Evolutionary conservation across 2,329 filamentous ascomycete species (phyloP).

Genomic region (Claviceps capensis): DNA sequence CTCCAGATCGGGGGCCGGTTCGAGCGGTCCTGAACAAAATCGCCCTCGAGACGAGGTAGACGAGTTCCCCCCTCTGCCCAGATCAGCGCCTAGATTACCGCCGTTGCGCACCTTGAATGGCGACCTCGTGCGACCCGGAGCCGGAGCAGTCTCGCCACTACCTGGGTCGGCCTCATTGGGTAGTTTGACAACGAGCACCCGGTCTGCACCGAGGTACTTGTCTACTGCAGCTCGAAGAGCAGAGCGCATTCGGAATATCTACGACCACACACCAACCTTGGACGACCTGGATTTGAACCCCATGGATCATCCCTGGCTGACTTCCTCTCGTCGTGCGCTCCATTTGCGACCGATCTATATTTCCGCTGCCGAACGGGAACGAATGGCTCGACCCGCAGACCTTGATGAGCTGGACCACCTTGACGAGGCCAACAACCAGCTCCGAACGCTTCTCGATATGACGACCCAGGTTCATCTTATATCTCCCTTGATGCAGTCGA

Average conservation of each 20-base stretch:
- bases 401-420: slow-evolving; percentile 26
- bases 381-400: slow-evolving; percentile 11
- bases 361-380: not conserved
- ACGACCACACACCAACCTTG: slow-evolving; percentile 14
- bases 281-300: slow-evolving; percentile 15
- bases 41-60: slow-evolving; percentile 17
- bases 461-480: slow-evolving; percentile 18
- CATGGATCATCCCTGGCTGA: slow-evolving; percentile 15
- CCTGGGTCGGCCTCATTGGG: not conserved
- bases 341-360: slow-evolving; percentile 14
- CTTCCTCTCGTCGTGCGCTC: slow-evolving; percentile 12
- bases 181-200: not conserved
- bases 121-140: slow-evolving; percentile 14
- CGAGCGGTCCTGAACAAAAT: slow-evolving; percentile 16
- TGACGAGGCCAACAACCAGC: slow-evolving; percentile 29
- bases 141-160: slow-evolving; percentile 5
- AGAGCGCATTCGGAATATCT: slow-evolving; percentile 22
- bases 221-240: slow-evolving; percentile 19
- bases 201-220: slow-evolving; percentile 10
- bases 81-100: slow-evolving; percentile 15
- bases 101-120: slow-evolving; percentile 18
- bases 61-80: slow-evolving; percentile 19
- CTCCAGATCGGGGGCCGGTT: slow-evolving; percentile 19
- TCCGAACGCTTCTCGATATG: slow-evolving; percentile 29
- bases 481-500: slow-evolving; percentile 17